A percentile compares a stretch with the other conserved stretches of the same genome.
Conservation (phyloP, 768 basidiomycete genomes). For the Suillus americanus region DNA sequence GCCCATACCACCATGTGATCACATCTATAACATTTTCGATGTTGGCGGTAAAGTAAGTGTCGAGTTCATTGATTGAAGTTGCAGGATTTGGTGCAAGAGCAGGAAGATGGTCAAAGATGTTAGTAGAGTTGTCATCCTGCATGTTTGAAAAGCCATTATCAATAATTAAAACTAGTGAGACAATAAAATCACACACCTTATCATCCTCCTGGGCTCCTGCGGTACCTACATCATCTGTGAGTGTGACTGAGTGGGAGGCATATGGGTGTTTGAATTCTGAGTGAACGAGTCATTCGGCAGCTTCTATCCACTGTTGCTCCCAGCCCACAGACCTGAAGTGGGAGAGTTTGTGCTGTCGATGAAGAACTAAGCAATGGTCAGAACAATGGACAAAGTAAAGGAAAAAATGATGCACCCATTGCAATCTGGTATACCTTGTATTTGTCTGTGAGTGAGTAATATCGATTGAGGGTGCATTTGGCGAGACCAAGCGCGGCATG, state of each 20-base stretch:
- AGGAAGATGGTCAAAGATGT: not conserved
- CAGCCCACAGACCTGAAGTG: conserved; percentile 28
- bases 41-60: not conserved
- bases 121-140: not conserved
- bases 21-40: not conserved
- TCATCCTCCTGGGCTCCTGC: conserved; percentile 3
- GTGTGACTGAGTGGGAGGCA: not conserved
- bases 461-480: conserved; percentile 22
- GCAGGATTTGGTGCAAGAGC: conserved; percentile 23
- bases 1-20: not conserved
- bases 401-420: conserved; percentile 19
- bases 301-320: conserved; percentile 26
- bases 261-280: conserved; percentile 17
- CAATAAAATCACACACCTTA: conserved; percentile 11
- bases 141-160: conserved; percentile 23
- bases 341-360: conserved; percentile 26
- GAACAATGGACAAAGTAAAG: not conserved
- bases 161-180: conserved; percentile 25
- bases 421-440: conserved; percentile 27
- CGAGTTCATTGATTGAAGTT: not conserved
- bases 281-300: conserved; percentile 21
- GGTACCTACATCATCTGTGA: conserved; percentile 2
- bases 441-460: conserved; percentile 24
- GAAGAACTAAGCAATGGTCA: conserved; percentile 22
- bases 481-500: conserved; percentile 13